Percentiles rank a stretch among this genome's conserved stretches.
Evolutionary conservation across 2,329 filamentous ascomycete genomes (phyloP).

Genomic region (Aspergillus uvarum): DNA sequence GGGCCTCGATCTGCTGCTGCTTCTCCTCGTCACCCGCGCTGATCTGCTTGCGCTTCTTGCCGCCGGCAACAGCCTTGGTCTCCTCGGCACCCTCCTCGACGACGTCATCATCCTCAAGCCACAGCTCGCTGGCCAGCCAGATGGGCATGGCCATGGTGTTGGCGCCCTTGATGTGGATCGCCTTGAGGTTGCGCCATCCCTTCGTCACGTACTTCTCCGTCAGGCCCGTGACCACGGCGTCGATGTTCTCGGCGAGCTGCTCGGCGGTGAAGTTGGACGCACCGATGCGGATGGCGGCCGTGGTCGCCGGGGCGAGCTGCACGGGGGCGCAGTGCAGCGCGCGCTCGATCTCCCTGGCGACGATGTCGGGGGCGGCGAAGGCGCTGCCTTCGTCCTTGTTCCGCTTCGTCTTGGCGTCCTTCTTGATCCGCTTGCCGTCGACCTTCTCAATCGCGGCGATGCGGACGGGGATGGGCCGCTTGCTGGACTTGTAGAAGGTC

Average conservation of each 20-base stretch:
- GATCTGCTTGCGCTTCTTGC: slow-evolving; percentile 55
- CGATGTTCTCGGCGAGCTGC: slow-evolving; percentile 77
- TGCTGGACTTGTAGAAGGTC: slow-evolving; percentile 84
- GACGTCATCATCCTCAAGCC: slow-evolving; percentile 75
- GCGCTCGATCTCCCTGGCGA: slow-evolving; percentile 78
- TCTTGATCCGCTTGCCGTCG: slow-evolving; percentile 60
- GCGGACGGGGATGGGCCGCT: slow-evolving; percentile 81
- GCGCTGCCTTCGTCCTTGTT: slow-evolving; percentile 45
- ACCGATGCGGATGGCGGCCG: slow-evolving; percentile 77
- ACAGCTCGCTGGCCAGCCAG: slow-evolving; percentile 90
- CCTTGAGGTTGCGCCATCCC: slow-evolving; percentile 82
- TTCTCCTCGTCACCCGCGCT: slow-evolving; percentile 34
- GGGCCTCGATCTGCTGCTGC: slow-evolving; percentile 32
- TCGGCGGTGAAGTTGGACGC: slow-evolving; percentile 71
- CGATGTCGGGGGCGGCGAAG: slow-evolving; percentile 61
- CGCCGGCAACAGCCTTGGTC: slow-evolving; percentile 36
- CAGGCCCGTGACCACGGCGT: slow-evolving; percentile 66
- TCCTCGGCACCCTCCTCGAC: slow-evolving; percentile 50
- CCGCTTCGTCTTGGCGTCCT: slow-evolving; percentile 50
- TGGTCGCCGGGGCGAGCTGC: slow-evolving; percentile 73
- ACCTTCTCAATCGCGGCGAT: slow-evolving; percentile 65
- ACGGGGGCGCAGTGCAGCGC: slow-evolving; percentile 76
- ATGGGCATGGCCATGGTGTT: slow-evolving; percentile 88
- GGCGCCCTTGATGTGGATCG: slow-evolving; percentile 86
- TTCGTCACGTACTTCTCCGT: slow-evolving; percentile 79